These are phyloP conservation scores for Coemansia sp. DNA, from an alignment of 192 early-diverging fungal species.

Conservation along the genomic window DNA sequence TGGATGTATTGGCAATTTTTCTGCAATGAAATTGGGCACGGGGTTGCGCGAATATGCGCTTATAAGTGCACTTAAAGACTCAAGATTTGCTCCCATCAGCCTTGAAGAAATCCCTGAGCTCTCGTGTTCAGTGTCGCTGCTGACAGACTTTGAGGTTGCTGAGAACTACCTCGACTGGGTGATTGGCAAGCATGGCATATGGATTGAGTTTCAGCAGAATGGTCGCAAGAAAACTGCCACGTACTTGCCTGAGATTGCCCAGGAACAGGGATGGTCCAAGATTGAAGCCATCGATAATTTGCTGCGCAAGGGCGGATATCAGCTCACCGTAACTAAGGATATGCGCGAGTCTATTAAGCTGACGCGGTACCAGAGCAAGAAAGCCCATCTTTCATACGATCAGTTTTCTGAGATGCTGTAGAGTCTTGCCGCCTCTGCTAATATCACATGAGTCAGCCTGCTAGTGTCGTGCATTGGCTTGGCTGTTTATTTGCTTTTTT, in stretches of 20 bases:
- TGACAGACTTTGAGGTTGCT: slow-evolving; percentile 84
- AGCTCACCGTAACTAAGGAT: slow-evolving; percentile 59
- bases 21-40: slow-evolving; percentile 61
- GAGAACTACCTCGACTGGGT: slow-evolving; percentile 83
- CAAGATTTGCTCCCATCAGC: slow-evolving; percentile 79
- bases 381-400: slow-evolving; percentile 64
- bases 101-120: slow-evolving; percentile 65
- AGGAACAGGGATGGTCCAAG: slow-evolving; percentile 89
- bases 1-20: slow-evolving; percentile 94
- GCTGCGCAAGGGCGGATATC: slow-evolving; percentile 82
- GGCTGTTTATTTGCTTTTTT: neutral
- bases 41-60: slow-evolving; percentile 82
- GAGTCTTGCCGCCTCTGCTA: neutral
- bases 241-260: slow-evolving; percentile 87
- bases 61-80: slow-evolving; percentile 78
- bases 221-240: slow-evolving; percentile 67
- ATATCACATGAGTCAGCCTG: neutral
- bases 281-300: slow-evolving; percentile 80
- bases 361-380: slow-evolving; percentile 82
- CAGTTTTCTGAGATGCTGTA: slow-evolving; percentile 59
- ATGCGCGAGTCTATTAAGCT: slow-evolving; percentile 63
- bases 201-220: slow-evolving; percentile 79
- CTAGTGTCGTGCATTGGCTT: slow-evolving; percentile 1
- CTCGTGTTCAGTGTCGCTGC: slow-evolving; percentile 77
- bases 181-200: slow-evolving; percentile 87